Evolutionary conservation across 2,329 filamentous ascomycete species (phyloP).

Genomic region (Penicillium sp.): DNA sequence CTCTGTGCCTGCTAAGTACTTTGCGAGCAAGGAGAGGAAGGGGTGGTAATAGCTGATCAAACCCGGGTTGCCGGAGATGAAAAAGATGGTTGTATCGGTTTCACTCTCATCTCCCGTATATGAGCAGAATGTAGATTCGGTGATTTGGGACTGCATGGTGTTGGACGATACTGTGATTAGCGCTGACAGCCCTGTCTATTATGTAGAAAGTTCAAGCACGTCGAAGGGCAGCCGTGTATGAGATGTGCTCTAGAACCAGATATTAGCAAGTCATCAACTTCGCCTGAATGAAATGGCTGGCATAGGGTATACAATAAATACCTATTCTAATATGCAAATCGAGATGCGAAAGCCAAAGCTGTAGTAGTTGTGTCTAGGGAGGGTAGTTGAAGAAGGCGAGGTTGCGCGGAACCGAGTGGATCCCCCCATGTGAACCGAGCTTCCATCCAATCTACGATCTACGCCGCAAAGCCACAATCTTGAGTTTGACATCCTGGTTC

Average conservation of each 20-base stretch:
- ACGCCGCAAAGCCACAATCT: not conserved
- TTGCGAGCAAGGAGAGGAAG: conserved; percentile 45
- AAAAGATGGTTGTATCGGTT: conserved; percentile 41
- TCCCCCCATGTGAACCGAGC: conserved; percentile 15
- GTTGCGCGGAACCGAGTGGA: conserved; percentile 19
- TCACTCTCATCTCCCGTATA: conserved; percentile 21
- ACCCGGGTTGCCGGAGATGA: conserved; percentile 57
- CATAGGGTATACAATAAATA: not conserved
- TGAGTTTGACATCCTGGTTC: not conserved
- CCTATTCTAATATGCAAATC: not conserved
- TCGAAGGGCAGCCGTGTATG: not conserved
- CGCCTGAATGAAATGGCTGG: no score
- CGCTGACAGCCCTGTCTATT: not conserved
- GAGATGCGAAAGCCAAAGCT: not conserved
- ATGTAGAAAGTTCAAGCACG: not conserved
- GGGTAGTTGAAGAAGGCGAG: conserved; percentile 3
- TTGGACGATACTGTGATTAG: not conserved
- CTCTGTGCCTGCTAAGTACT: conserved; percentile 19
- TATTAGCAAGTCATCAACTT: not conserved
- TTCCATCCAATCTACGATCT: conserved; percentile 1
- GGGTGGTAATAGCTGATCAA: conserved; percentile 54
- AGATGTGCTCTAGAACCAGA: not conserved
- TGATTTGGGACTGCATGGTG: conserved; percentile 31
- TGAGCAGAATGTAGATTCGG: conserved; percentile 36
- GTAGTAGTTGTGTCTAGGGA: not conserved